phyloP scores from a whole-genome alignment of 805 yeast genomes.

The Ogataea siamensis region DNA sequence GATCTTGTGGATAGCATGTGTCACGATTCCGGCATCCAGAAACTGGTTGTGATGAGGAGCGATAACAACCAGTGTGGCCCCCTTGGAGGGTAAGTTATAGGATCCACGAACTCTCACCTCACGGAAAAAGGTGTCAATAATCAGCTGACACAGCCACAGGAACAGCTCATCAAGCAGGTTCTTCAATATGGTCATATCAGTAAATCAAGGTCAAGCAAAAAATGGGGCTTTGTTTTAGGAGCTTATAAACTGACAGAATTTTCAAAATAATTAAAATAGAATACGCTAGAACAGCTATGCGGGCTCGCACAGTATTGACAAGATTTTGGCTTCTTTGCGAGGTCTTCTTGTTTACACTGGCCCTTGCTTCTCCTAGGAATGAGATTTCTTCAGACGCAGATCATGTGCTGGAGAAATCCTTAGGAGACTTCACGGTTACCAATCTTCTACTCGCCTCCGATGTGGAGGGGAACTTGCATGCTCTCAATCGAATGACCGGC shows the following conservation, averaged over 20 bases:
- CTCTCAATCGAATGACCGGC: constrained; percentile 73
- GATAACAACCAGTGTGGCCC: constrained; percentile 89
- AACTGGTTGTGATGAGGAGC: constrained; percentile 98
- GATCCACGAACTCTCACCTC: constrained; percentile 90
- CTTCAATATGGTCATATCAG: constrained; percentile 4
- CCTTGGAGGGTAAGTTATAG: constrained; percentile 60
- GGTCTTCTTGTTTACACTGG: background rate
- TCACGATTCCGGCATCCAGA: constrained; percentile 63
- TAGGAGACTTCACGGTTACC: constrained; percentile 37
- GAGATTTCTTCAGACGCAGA: constrained; percentile 3
- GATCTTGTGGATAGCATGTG: constrained; percentile 67
- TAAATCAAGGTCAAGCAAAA: background rate
- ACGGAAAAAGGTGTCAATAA: constrained; percentile 65
- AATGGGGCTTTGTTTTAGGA: background rate
- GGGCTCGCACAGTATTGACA: constrained; percentile 3
- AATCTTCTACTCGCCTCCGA: constrained; percentile 70
- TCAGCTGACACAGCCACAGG: constrained; percentile 29
- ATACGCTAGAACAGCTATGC: constrained; percentile 6
- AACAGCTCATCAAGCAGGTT: constrained; percentile 26
- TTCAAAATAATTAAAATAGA: constrained; percentile 1
- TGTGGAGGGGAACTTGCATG: constrained; percentile 85
- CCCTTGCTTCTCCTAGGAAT: background rate
- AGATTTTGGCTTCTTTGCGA: constrained; percentile 2
- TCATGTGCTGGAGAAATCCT: constrained; percentile 6
- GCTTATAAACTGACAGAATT: constrained; percentile 1